phyloP scores from a whole-genome alignment of 495 filamentous ascomycete genomes.

The Venustampulla echinocandica region DNA sequence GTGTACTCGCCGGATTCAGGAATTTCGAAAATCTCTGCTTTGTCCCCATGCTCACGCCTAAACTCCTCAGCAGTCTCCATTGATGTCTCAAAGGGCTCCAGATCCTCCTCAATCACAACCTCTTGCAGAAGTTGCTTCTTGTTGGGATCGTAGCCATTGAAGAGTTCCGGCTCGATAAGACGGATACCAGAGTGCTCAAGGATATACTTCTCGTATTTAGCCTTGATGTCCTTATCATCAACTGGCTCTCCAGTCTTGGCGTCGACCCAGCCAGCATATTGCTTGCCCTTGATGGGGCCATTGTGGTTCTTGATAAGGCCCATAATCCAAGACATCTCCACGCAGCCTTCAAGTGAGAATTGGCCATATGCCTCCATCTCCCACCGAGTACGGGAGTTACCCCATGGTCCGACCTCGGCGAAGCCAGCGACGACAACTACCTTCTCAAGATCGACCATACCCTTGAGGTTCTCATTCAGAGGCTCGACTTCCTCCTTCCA shows the following conservation, averaged over 20 bases:
- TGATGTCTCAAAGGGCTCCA: constrained; percentile 93
- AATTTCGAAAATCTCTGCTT: constrained; percentile 94
- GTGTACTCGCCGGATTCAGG: constrained; percentile 91
- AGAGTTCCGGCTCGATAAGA: constrained; percentile 93
- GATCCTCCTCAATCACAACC: constrained; percentile 89
- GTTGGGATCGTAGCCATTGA: constrained; percentile 94
- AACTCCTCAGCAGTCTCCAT: constrained; percentile 98
- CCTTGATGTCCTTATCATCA: constrained; percentile 95
- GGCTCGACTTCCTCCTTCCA: constrained; percentile 89
- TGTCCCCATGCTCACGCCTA: constrained; percentile 91
- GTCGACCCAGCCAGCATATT: constrained; percentile 97
- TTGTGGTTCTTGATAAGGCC: constrained; percentile 98
- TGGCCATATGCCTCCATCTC: constrained; percentile 97
- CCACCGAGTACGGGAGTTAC: constrained; percentile 95
- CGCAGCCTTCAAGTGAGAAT: constrained; percentile 95
- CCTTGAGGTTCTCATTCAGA: constrained; percentile 77
- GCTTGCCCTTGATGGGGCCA: constrained; percentile 93
- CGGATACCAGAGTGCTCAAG: constrained; percentile 96
- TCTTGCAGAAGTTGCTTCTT: constrained; percentile 98
- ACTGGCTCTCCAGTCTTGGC: constrained; percentile 88
- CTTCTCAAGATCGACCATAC: constrained; percentile 97
- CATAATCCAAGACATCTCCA: constrained; percentile 99
- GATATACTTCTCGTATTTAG: constrained; percentile 92
- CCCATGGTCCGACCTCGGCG: constrained; percentile 93
- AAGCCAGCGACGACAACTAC: constrained; percentile 97